Conservation (phyloP, 73 alveolate species). For the Urostyla sp. region DNA sequence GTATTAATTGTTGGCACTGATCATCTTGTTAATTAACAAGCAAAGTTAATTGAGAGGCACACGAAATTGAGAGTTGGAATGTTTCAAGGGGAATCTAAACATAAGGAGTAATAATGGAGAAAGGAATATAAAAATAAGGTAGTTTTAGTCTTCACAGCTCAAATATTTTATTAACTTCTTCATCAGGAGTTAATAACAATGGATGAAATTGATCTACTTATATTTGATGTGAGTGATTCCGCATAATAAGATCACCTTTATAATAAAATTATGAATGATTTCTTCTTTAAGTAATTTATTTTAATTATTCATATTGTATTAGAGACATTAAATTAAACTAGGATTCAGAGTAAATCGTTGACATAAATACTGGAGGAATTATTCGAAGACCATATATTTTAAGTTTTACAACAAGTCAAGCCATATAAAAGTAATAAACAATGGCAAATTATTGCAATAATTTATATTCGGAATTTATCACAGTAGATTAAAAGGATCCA, state of each 20-base stretch:
- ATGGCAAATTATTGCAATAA: slow-evolving; percentile 11
- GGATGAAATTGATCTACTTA: slow-evolving; percentile 63
- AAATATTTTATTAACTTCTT: slow-evolving; percentile 66
- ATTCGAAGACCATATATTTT: slow-evolving; percentile 58
- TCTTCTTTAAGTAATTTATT: slow-evolving; percentile 53
- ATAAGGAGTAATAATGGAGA: slow-evolving; percentile 49
- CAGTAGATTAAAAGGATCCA: background rate
- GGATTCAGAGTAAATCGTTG: no score
- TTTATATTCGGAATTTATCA: slow-evolving; percentile 34
- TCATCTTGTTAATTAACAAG: slow-evolving; percentile 66
- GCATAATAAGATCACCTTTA: slow-evolving; percentile 72
- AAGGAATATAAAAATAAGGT: slow-evolving; percentile 43
- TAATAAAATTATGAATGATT: slow-evolving; percentile 80
- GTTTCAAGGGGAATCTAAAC: slow-evolving; percentile 70
- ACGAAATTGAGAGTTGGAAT: slow-evolving; percentile 61
- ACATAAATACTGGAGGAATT: no score
- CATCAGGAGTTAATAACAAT: slow-evolving; percentile 66
- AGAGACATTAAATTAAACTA: no score
- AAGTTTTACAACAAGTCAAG: slow-evolving; percentile 85
- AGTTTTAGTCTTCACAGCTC: slow-evolving; percentile 71
- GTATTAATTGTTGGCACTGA: slow-evolving; percentile 36
- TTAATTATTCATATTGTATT: no score
- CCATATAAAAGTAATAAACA: slow-evolving; percentile 45
- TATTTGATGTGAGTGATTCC: slow-evolving; percentile 86
- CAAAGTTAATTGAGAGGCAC: slow-evolving; percentile 48